Conservation (phyloP, 1,139 yeast genomes). For the Saccharomyces pastorianus region DNA sequence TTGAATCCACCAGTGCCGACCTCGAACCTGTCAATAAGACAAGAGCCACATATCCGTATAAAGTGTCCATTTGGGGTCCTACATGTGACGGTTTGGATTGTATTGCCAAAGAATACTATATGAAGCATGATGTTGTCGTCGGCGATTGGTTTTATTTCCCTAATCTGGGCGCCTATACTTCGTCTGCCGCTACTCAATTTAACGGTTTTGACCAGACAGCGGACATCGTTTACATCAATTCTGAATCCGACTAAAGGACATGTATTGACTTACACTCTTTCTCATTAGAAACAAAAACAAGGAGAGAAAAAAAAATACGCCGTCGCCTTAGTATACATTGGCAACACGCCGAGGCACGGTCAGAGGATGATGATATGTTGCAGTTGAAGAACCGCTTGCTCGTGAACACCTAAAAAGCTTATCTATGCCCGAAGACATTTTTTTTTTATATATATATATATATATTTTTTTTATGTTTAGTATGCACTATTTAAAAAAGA, state of each 20-base stretch:
- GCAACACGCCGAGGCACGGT: not conserved
- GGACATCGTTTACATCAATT: constrained; percentile 51
- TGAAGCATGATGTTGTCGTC: constrained; percentile 56
- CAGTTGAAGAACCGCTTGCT: too few species aligned
- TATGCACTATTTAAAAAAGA: not conserved
- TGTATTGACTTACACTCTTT: not conserved
- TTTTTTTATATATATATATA: too few species aligned
- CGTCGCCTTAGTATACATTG: too few species aligned
- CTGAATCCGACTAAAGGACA: not conserved
- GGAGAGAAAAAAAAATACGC: not conserved
- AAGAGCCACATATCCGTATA: constrained; percentile 20
- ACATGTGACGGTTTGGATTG: constrained; percentile 97
- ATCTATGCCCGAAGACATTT: too few species aligned
- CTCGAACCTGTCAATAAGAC: constrained; percentile 6
- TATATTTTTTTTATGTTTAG: not conserved
- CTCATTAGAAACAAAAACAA: not conserved
- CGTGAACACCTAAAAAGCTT: too few species aligned
- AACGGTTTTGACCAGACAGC: constrained; percentile 71
- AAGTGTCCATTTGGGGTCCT: constrained; percentile 90
- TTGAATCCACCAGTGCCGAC: constrained; percentile 12
- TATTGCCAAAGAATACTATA: constrained; percentile 45
- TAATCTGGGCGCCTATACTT: constrained; percentile 83
- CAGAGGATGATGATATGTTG: not conserved
- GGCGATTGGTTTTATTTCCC: constrained; percentile 93
- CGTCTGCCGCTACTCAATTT: constrained; percentile 81